Percentiles rank a stretch among this genome's conserved stretches.
phyloP scores from a whole-genome alignment of 2,329 filamentous ascomycete genomes.

The Xylariaceae sp. region DNA sequence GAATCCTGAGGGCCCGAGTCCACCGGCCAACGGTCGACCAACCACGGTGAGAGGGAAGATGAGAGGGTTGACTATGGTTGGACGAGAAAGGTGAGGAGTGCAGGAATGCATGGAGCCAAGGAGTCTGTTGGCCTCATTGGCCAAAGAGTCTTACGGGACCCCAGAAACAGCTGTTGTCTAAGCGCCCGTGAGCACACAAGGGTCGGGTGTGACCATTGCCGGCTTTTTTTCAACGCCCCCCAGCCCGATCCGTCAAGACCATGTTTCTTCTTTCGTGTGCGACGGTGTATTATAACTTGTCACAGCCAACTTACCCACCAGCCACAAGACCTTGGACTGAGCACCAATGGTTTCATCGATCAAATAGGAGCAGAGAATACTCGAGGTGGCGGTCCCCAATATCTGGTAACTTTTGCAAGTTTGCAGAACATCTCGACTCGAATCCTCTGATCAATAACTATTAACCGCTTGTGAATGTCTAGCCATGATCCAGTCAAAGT shows the following conservation, averaged over 20 bases:
- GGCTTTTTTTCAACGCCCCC: constrained; percentile 30
- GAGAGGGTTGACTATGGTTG: constrained; percentile 39
- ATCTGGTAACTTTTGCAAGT: constrained; percentile 16
- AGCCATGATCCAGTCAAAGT: constrained; percentile 9
- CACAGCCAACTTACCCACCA: constrained; percentile 14
- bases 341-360: constrained; percentile 19
- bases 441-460: neutral
- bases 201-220: constrained; percentile 36
- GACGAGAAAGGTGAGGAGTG: constrained; percentile 38
- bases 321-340: constrained; percentile 30
- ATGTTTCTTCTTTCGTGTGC: constrained; percentile 15
- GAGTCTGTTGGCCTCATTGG: constrained; percentile 36
- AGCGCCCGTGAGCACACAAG: constrained; percentile 40
- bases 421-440: constrained; percentile 13
- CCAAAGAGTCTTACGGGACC: constrained; percentile 28
- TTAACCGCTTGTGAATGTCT: constrained; percentile 17
- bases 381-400: constrained; percentile 25
- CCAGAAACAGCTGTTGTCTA: constrained; percentile 40
- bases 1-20: constrained; percentile 24
- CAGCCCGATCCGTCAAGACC: constrained; percentile 35
- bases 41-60: constrained; percentile 36
- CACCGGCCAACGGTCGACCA: constrained; percentile 33
- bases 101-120: constrained; percentile 34
- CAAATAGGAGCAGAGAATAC: constrained; percentile 26
- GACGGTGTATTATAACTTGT: constrained; percentile 22